Evolutionary conservation across 371 early-diverging fungal species (phyloP).

Genomic region (Fennellomyces sp.): DNA sequence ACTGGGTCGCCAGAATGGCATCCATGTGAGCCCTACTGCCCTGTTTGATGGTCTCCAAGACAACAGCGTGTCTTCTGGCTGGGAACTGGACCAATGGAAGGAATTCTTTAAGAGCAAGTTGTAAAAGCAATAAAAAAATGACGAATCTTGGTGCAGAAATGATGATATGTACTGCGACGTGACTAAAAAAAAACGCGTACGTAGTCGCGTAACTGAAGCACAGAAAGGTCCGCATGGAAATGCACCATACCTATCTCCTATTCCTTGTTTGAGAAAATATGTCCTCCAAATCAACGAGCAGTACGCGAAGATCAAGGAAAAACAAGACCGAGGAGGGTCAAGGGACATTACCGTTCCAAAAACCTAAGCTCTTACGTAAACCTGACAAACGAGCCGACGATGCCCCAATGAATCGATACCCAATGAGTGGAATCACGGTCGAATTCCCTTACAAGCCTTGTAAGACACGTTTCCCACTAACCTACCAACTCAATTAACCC

Average conservation of each 20-base stretch:
- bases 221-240: too few species aligned
- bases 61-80: slow-evolving; percentile 68
- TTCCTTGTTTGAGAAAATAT: background rate
- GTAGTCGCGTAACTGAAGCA: too few species aligned
- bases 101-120: slow-evolving; percentile 51
- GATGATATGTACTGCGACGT: too few species aligned
- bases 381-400: background rate
- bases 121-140: slow-evolving; percentile 14
- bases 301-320: background rate
- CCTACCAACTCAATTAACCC: slow-evolving; percentile 6
- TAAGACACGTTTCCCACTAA: slow-evolving; percentile 17
- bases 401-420: slow-evolving; percentile 7
- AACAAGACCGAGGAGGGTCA: background rate
- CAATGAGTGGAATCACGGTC: slow-evolving; percentile 43
- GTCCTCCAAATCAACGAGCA: background rate
- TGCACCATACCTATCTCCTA: too few species aligned
- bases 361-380: background rate
- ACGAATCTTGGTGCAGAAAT: too few species aligned
- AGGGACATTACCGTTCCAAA: background rate
- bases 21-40: slow-evolving; percentile 82
- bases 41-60: slow-evolving; percentile 73
- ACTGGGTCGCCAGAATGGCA: slow-evolving; percentile 70
- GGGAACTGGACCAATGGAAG: slow-evolving; percentile 75
- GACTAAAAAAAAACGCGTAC: background rate
- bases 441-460: slow-evolving; percentile 61